A percentile compares a stretch with the other conserved stretches of the same genome.
Conservation (phyloP, 1,284 basidiomycete genomes). For the Cryptococcus sp. region DNA sequence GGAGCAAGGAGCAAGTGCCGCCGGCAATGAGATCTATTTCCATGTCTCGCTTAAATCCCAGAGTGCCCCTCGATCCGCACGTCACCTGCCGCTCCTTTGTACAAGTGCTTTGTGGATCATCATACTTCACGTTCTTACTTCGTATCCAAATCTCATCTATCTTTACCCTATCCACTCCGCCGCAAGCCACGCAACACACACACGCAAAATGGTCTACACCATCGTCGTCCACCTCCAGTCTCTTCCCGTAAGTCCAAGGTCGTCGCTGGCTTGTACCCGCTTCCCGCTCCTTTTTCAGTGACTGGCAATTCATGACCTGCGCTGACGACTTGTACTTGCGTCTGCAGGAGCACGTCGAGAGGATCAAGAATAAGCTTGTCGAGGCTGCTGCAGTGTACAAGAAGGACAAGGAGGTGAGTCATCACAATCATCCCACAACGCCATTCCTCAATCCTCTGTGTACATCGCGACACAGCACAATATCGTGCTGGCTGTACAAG, state of each 20-base stretch:
- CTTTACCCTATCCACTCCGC: too few species aligned
- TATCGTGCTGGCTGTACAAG: not conserved
- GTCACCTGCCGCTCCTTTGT: too few species aligned
- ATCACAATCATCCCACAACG: not conserved
- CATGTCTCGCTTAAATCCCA: too few species aligned
- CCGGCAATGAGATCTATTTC: too few species aligned
- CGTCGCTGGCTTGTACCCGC: not conserved
- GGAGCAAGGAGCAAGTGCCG: too few species aligned
- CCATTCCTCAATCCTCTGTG: not conserved
- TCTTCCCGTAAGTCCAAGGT: slow-evolving; percentile 36
- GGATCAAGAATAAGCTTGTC: slow-evolving; percentile 50
- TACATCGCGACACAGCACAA: not conserved
- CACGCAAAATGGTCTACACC: slow-evolving; percentile 49
- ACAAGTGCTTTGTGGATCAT: too few species aligned
- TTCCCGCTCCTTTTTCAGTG: not conserved
- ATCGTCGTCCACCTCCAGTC: slow-evolving; percentile 52
- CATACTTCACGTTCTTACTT: too few species aligned
- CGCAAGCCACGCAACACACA: not conserved
- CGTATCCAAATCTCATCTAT: too few species aligned
- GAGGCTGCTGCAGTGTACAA: slow-evolving; percentile 51
- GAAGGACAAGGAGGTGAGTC: slow-evolving; percentile 48
- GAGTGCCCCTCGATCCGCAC: too few species aligned
- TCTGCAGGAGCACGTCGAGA: slow-evolving; percentile 43
- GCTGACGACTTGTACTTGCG: not conserved
- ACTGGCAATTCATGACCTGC: not conserved